Evolutionary conservation across 129 eudicot genomes (phyloP), one percentile per base, ranked within the genome.

Genomic region (Flaveria sonorensis): DNA sequence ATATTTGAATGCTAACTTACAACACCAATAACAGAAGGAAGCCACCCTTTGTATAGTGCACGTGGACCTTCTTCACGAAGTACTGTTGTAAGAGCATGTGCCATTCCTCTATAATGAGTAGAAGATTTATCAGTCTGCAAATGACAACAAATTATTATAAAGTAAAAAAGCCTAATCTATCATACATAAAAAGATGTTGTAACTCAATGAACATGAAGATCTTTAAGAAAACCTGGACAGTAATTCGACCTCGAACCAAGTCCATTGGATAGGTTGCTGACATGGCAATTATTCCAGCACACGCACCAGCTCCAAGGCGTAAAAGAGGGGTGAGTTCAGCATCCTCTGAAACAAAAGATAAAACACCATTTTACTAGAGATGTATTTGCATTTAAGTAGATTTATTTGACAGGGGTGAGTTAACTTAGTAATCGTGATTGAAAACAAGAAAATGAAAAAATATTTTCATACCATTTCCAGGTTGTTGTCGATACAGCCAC

Each of bases 251-350:
- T 51, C 99, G 96, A 26, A 85, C 99, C 97, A 94, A 79, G 85
- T 91, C 99, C 96, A 94, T 81, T 32, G 99, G 99, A 75, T 94
- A 94, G 48, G 96, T 94, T 10, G 99, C 97, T 68, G 99, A 94
- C 99, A 94, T 94, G 78, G 99, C 99, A 60, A 94, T 94, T 72
- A 94, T 94, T 32, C 99, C 99, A 70, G 99, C 99, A 89, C 96
- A 89, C 60, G 99, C 99, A 64, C 99, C 99, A 77, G 99, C 99
- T 79, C 97, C 99, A 51, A 94, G 96, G 59, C 98, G 96, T 75
- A 94, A 72, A 21, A 89, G 50, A 79, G 97, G 97, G 55, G 96
- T 91, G 39, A 94, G 93, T 78, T 94, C 87, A 77, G 99, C 97
- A 81, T 94, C 90, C 87, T 91, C 99, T 94, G 89, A 70, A 69